Evolutionary conservation across 2,329 filamentous ascomycete species (phyloP), one percentile per base, ranked within the genome.

Genomic region (Blumeria hordei): DNA sequence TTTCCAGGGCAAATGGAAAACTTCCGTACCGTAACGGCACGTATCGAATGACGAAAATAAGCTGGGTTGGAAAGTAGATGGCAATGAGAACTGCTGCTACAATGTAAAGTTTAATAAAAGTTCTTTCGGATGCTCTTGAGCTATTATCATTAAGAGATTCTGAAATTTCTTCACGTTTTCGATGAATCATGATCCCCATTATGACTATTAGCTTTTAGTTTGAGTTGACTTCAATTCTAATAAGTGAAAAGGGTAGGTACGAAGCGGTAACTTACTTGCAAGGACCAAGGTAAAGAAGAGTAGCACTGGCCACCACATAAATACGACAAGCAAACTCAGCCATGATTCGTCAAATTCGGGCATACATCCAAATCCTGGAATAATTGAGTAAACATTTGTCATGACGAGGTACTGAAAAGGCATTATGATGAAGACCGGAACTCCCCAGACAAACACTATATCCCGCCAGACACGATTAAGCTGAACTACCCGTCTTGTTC

Each of bases 21-120:
- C 16, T 53, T 33, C 14, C 36, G 33, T 39, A 53, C 11, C 16
- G 16, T 12, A 28, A 16, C 16, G 64, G 65, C 7, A 66, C 56
- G 60, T 76, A 72, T 56, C 80, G 66, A 52, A 76, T 67, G 57
- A 81, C 67, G 54, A 76, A 67, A 60, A 71, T 80, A 34, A 70
- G 56, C 45, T 74, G 69, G 14, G 75, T 62, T 0, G 79, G 78
- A 1, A 80, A 64, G 58, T 75, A 73, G 41, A 73, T 61, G 41
- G 74, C 12, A 34, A 76, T 65, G 56, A 75, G 64, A 28, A 71
- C 61, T 7, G 75, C 54, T 35, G 78, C 71, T 63, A 84, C 71
- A 49, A 76, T 61, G 59, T 78, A 77, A 47, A 79, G 73, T 41
- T 80, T 74, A 54, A 80, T 59, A 68, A 83, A 83, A 56, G 77